phyloP scores from a whole-genome alignment of 257 asterid genomes.

The Salvia hispanica region DNA sequence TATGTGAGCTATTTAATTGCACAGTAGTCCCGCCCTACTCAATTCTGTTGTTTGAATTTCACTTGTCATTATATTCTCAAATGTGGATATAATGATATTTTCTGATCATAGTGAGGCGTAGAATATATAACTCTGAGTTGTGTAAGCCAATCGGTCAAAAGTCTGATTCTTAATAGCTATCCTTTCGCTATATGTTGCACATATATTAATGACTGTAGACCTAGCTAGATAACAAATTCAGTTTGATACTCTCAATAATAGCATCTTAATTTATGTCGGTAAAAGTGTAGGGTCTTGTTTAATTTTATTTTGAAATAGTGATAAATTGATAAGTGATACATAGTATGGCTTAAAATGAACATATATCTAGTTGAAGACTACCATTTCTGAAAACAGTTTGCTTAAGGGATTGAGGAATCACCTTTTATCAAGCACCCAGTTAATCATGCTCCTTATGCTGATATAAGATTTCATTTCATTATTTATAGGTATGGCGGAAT shows the following conservation, averaged over 20 bases:
- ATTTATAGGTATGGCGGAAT: not conserved
- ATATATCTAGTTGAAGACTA: constrained; percentile 6
- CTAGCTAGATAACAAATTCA: not conserved
- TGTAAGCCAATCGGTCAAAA: not conserved
- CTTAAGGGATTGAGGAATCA: constrained; percentile 9
- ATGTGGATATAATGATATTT: constrained; percentile 1
- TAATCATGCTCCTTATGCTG: constrained; percentile 11
- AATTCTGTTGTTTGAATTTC: not conserved
- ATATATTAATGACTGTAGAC: not conserved
- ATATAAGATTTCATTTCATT: constrained; percentile 2
- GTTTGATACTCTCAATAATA: not conserved
- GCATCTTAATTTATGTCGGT: not conserved
- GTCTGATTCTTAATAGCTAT: not conserved
- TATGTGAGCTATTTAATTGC: constrained; percentile 16
- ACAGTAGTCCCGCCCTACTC: constrained; percentile 8
- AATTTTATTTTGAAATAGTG: not conserved
- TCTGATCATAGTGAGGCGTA: constrained; percentile 4
- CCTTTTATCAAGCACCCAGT: constrained; percentile 7
- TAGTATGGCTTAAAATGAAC: not conserved
- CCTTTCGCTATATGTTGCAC: not conserved
- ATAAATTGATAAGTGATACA: not conserved
- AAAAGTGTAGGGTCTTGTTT: constrained; percentile 4
- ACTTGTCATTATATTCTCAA: constrained; percentile 1
- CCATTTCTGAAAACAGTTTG: constrained; percentile 20
- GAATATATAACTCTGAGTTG: not conserved